Conservation (phyloP, 164 flowering plant genomes). For the Vitis rupestris region DNA sequence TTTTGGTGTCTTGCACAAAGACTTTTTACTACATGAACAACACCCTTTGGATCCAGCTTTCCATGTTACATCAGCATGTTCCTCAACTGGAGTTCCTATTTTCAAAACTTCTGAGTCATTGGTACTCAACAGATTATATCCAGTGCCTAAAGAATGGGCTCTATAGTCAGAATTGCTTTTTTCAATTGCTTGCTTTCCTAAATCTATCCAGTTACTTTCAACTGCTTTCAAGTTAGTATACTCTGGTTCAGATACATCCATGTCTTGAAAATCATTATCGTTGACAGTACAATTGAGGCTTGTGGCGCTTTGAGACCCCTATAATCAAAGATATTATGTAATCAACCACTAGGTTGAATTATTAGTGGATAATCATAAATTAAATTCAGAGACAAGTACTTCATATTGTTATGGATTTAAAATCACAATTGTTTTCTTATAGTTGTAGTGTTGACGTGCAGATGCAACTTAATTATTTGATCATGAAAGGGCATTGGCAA, state of each 20-base stretch:
- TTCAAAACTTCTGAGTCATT: conserved; percentile 13
- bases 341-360: neutral
- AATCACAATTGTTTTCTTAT: too few species aligned
- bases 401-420: too few species aligned
- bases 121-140: neutral
- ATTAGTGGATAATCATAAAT: neutral
- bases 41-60: conserved; percentile 29
- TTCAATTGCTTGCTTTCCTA: conserved; percentile 21
- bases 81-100: conserved; percentile 23
- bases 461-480: neutral
- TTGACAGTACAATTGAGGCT: conserved; percentile 5
- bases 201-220: conserved; percentile 46
- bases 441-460: too few species aligned
- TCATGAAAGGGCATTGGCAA: too few species aligned
- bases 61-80: neutral
- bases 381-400: neutral
- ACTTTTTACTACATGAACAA: conserved; percentile 60
- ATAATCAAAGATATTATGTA: neutral
- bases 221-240: conserved; percentile 23
- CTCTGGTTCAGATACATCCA: conserved; percentile 88
- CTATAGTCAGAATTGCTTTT: conserved; percentile 40
- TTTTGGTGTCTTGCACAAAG: conserved; percentile 69
- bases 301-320: conserved; percentile 57
- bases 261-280: conserved; percentile 48
- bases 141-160: conserved; percentile 2